Evolutionary conservation across 1,284 basidiomycete species (phyloP).

Genomic region (Ceratobasidium sp.): DNA sequence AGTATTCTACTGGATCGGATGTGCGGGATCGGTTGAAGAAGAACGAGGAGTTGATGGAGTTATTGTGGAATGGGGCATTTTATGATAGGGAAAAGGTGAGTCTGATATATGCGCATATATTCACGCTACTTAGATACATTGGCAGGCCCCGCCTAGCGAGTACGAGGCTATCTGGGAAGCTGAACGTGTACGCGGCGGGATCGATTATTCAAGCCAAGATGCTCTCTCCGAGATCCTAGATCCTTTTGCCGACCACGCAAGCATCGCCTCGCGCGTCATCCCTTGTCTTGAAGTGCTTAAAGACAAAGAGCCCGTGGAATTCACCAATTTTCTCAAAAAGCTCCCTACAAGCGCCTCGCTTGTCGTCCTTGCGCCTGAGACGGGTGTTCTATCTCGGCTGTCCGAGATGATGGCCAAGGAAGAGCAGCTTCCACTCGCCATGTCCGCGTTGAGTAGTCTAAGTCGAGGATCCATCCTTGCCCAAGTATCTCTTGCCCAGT

Average conservation of each 20-base stretch:
- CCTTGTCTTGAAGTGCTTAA: neutral
- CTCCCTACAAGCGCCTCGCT: constrained; percentile 19
- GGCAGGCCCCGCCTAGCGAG: constrained; percentile 22
- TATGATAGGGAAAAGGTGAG: constrained; percentile 15
- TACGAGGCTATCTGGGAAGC: constrained; percentile 24
- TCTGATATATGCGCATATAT: neutral
- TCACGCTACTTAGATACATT: neutral
- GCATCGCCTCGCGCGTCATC: neutral
- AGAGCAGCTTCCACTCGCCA: constrained; percentile 17
- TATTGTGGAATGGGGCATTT: constrained; percentile 29
- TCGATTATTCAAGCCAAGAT: constrained; percentile 5
- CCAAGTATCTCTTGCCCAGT: constrained; percentile 10
- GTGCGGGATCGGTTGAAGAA: constrained; percentile 3
- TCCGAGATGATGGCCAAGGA: constrained; percentile 20
- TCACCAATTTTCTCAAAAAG: neutral
- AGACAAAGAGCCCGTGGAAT: constrained; percentile 21
- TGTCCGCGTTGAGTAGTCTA: constrained; percentile 4
- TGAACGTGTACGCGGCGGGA: constrained; percentile 14
- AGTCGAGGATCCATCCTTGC: neutral
- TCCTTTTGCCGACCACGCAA: constrained; percentile 16
- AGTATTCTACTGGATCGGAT: neutral
- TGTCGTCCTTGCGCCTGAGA: constrained; percentile 17
- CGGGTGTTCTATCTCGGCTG: constrained; percentile 3
- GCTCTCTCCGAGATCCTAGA: constrained; percentile 23
- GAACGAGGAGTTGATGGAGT: constrained; percentile 12